Conservation (phyloP, 768 basidiomycete species). For the Chalciporus sphaerocephalus region DNA sequence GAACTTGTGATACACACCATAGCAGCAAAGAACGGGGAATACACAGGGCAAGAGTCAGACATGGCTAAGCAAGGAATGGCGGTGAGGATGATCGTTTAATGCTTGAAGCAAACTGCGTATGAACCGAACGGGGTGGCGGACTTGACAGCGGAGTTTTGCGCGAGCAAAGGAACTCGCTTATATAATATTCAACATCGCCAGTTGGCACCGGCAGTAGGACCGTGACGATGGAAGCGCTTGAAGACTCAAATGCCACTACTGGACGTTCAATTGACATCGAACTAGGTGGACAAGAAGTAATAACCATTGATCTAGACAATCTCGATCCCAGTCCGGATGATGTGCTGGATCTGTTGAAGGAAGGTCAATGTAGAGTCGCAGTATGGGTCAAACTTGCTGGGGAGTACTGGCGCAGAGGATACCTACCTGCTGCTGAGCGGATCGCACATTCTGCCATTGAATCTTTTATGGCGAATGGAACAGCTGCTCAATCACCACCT, state of each 20-base stretch:
- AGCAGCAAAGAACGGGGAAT: slow-evolving; percentile 96
- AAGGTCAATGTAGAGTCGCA: slow-evolving; percentile 66
- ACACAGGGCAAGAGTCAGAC: slow-evolving; percentile 87
- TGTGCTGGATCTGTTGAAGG: slow-evolving; percentile 65
- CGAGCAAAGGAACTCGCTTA: not conserved
- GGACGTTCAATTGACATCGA: slow-evolving; percentile 64
- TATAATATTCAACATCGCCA: not conserved
- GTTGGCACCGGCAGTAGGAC: not conserved
- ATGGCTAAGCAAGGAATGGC: slow-evolving; percentile 30
- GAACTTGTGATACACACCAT: slow-evolving; percentile 57
- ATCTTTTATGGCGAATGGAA: slow-evolving; percentile 55
- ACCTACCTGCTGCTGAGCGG: slow-evolving; percentile 70
- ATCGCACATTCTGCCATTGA: slow-evolving; percentile 65
- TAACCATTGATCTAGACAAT: slow-evolving; percentile 84
- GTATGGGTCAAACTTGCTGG: slow-evolving; percentile 82
- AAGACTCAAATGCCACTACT: not conserved
- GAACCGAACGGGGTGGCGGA: not conserved
- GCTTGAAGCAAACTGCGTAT: not conserved
- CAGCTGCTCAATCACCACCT: slow-evolving; percentile 54
- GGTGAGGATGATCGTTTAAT: too few relatives aligned
- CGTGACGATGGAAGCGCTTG: not conserved
- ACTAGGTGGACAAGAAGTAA: slow-evolving; percentile 77
- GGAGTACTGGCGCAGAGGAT: slow-evolving; percentile 83
- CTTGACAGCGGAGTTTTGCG: not conserved
- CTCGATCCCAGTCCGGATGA: slow-evolving; percentile 78